Conservation (phyloP, 306 rosid genomes). For the Corylus avellana region DNA sequence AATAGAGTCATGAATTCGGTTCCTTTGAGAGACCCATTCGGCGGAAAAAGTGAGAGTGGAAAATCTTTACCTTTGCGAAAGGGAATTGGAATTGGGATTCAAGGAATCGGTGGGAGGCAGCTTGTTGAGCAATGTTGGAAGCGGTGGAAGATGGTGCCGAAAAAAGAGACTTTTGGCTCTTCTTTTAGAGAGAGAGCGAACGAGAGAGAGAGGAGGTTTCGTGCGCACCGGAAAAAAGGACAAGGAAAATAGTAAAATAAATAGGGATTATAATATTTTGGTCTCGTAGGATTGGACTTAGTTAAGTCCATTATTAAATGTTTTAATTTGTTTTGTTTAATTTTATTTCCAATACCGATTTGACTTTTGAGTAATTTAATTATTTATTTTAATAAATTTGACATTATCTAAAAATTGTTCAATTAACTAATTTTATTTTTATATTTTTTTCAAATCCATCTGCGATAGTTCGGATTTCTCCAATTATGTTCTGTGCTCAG, state of each 20-base stretch:
- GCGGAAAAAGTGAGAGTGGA: not conserved
- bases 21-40: not conserved
- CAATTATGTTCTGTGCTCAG: too few relatives aligned
- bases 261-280: too few relatives aligned
- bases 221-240: not conserved
- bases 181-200: not conserved
- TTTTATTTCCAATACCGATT: too few relatives aligned
- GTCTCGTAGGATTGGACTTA: too few relatives aligned
- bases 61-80: not conserved
- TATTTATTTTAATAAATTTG: too few relatives aligned
- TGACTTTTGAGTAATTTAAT: too few relatives aligned
- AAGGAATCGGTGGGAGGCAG: constrained; percentile 28
- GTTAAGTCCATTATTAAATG: too few relatives aligned
- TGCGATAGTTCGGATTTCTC: too few relatives aligned
- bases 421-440: too few relatives aligned
- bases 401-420: too few relatives aligned
- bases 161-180: not conserved
- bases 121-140: not conserved
- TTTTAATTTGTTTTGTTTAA: too few relatives aligned
- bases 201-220: not conserved
- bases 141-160: not conserved
- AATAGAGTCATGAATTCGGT: constrained; percentile 5
- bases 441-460: too few relatives aligned
- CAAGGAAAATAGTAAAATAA: not conserved
- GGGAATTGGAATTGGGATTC: constrained; percentile 23